Percentiles rank a stretch among this genome's conserved stretches.
phyloP scores from a whole-genome alignment of 768 basidiomycete genomes.

The Naganishia vishniacii region DNA sequence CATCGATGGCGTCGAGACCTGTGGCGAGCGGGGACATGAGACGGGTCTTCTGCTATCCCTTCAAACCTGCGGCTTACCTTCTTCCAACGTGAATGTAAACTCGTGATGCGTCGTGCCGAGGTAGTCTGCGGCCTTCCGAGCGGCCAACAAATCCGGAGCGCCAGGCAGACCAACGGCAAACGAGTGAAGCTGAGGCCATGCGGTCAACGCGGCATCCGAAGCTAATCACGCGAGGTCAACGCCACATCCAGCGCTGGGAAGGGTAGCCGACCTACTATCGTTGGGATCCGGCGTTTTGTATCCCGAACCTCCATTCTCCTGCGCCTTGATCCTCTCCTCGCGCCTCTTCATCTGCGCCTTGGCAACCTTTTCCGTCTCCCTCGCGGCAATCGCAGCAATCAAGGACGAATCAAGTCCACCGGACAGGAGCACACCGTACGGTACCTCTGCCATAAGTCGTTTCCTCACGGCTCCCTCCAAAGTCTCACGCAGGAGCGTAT shows the following conservation, averaged over 20 bases:
- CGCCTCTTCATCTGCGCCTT: constrained; percentile 69
- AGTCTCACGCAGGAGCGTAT: constrained; percentile 66
- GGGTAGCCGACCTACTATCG: constrained; percentile 34
- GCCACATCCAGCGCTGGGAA: no score
- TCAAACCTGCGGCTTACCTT: no score
- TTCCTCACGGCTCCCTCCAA: constrained; percentile 90
- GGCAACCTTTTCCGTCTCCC: constrained; percentile 89
- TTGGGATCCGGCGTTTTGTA: constrained; percentile 9
- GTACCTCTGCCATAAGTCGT: constrained; percentile 95
- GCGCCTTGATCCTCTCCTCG: constrained; percentile 50
- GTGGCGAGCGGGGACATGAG: no score
- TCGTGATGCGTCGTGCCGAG: constrained; percentile 95
- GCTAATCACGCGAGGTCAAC: constrained; percentile 25
- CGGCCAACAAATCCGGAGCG: constrained; percentile 91
- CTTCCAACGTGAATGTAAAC: constrained; percentile 95
- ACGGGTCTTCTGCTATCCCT: no score
- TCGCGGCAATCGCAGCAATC: constrained; percentile 87
- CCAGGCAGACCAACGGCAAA: constrained; percentile 93
- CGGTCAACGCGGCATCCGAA: constrained; percentile 57
- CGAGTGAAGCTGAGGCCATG: constrained; percentile 95
- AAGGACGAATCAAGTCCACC: constrained; percentile 93
- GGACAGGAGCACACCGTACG: constrained; percentile 90
- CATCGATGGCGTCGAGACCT: constrained; percentile 85
- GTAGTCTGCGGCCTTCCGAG: constrained; percentile 84
- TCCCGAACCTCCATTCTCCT: constrained; percentile 30